Evolutionary conservation across 1,139 yeast genomes (phyloP), one percentile per base, ranked within the genome.

Genomic region (Schwanniomyces etchellsii): DNA sequence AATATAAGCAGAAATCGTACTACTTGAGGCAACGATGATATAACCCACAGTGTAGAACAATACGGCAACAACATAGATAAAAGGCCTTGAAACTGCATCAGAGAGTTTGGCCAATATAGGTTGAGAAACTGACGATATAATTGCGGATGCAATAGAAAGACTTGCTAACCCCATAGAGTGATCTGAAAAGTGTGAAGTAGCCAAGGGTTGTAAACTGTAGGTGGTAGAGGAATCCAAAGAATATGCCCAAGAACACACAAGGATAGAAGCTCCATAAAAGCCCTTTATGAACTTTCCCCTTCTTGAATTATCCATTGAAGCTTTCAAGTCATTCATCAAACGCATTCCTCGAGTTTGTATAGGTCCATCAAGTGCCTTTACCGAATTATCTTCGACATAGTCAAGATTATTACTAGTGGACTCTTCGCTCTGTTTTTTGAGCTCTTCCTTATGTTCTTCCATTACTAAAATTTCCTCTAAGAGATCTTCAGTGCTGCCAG

Each of bases 191-290:
- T 51, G 43, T 5, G 64, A 58, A 10, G 65, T 50, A 4, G 64
- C 66, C 21, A 40, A 33, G 11, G 35, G 34, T 3, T 53, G 10
- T 35, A 63, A 63, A 28, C 52, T 49, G 23, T 42, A 46, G 2
- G 67, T 51, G 12, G 71, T 61, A 25, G 59, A 52, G 17, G 50
- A 45, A 26, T 65, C 69, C 16, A 69, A 50, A 17, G 65, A 45
- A 20, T 46, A 40, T 11, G 56, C 60, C 52, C 66, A 60, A 4
- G 70, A 53, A 32, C 60, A 46, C n/a, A 64, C 42, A 24, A 63
- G 40, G 20, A 65, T 44, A 21, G 59, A 55, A 5, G 25, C 20
- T 7, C 33, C 34, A 20, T 35, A 37, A 13, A 33, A 25, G 6
- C 18, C 21, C 7, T 24, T 33, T 21, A 38, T 29, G 9, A 26